These are phyloP conservation scores for Torulaspora indica DNA, from an alignment of 805 yeast genomes.

Conservation along the genomic window DNA sequence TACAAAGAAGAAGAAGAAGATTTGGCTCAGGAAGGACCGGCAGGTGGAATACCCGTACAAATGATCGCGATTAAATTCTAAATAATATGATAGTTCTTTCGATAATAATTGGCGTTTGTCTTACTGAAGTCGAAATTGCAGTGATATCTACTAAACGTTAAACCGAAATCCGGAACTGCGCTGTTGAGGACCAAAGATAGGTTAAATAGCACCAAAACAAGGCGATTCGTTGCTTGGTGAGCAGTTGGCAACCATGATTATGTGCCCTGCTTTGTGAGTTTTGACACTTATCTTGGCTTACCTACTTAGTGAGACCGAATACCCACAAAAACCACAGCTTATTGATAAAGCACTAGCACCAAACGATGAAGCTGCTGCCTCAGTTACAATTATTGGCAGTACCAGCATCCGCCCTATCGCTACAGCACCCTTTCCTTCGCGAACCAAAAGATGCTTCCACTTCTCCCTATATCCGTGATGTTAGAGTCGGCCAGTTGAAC, in stretches of 20 bases:
- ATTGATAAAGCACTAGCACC: background rate
- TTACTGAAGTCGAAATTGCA: background rate
- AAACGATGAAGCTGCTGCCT: constrained; percentile 1
- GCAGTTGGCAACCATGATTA: no score
- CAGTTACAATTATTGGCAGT: background rate
- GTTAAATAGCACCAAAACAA: no score
- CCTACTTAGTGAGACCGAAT: background rate
- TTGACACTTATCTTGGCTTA: background rate
- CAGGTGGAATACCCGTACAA: constrained; percentile 83
- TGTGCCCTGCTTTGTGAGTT: background rate
- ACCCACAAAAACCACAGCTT: background rate
- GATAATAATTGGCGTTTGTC: background rate
- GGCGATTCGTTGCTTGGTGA: no score
- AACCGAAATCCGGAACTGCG: background rate
- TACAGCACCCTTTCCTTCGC: constrained; percentile 11
- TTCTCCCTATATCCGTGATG: constrained; percentile 37
- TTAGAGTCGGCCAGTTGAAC: constrained; percentile 68
- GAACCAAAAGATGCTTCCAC: background rate
- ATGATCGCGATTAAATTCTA: constrained; percentile 12
- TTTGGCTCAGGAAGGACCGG: constrained; percentile 87
- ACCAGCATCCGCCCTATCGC: constrained; percentile 1
- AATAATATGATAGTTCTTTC: background rate
- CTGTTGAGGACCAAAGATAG: no score
- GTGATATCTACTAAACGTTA: background rate
- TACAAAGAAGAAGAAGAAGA: constrained; percentile 79